A percentile compares a stretch with the other conserved stretches of the same genome.
Evolutionary conservation across 768 basidiomycete species (phyloP).

Genomic region (Guyanaporus albipodus): DNA sequence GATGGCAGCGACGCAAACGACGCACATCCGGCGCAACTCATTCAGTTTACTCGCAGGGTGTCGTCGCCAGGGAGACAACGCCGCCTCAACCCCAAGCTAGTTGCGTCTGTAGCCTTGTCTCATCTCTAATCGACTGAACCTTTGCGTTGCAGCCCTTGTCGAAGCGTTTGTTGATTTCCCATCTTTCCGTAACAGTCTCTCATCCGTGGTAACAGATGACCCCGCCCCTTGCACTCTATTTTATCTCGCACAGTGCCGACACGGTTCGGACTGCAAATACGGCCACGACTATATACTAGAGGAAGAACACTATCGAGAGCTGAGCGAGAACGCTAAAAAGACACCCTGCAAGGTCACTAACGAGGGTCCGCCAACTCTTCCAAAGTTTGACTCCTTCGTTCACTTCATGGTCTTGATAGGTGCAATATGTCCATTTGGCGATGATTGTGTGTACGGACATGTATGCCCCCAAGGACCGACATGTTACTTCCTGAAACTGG

Average conservation of each 20-base stretch:
- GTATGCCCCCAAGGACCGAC: constrained; percentile 42
- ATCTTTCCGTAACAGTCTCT: background rate
- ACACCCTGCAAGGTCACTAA: constrained; percentile 58
- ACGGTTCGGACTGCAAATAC: constrained; percentile 55
- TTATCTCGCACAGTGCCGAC: constrained; percentile 60
- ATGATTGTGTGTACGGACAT: constrained; percentile 47
- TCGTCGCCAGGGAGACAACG: constrained; percentile 36
- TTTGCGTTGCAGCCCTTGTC: constrained; percentile 44
- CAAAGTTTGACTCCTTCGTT: background rate
- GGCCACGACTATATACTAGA: constrained; percentile 58
- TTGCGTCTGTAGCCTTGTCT: constrained; percentile 31
- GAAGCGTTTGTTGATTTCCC: constrained; percentile 48
- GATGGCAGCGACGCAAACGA: constrained; percentile 46
- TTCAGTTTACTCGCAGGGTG: constrained; percentile 25
- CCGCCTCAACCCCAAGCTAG: constrained; percentile 51
- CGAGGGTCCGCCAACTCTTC: constrained; percentile 39
- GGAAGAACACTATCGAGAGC: constrained; percentile 49
- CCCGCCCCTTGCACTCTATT: constrained; percentile 67
- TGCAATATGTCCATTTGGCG: constrained; percentile 54
- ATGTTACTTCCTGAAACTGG: constrained; percentile 52
- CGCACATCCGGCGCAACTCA: constrained; percentile 19
- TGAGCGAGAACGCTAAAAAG: constrained; percentile 55
- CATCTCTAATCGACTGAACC: constrained; percentile 16
- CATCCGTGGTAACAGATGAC: constrained; percentile 35
- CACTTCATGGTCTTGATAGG: constrained; percentile 35